These are phyloP conservation scores for Rhizophora mangle DNA, from an alignment of 345 rosid genomes.

Conservation along the genomic window DNA sequence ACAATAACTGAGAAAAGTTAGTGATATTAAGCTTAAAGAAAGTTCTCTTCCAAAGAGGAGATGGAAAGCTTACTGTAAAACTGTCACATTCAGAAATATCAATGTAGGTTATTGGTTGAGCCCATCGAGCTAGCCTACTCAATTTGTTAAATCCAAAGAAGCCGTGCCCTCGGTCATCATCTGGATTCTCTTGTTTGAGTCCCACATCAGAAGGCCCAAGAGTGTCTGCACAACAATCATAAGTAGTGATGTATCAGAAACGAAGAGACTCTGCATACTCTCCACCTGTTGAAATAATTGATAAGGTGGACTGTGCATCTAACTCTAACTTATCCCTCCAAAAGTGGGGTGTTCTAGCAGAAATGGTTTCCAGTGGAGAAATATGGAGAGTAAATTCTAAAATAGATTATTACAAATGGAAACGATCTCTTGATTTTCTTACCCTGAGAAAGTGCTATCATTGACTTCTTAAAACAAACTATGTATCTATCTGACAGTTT, in stretches of 20 bases:
- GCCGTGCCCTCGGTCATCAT: conserved; percentile 88
- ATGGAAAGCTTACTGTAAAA: conserved; percentile 53
- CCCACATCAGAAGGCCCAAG: conserved; percentile 80
- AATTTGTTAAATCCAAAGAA: conserved; percentile 47
- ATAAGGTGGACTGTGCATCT: neutral
- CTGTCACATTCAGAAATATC: conserved; percentile 63
- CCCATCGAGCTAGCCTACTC: conserved; percentile 71
- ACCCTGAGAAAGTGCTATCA: no score
- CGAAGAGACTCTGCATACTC: neutral
- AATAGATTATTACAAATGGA: no score
- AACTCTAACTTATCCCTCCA: neutral
- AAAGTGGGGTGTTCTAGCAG: neutral
- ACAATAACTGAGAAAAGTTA: neutral
- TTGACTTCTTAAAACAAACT: no score
- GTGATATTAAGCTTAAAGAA: neutral
- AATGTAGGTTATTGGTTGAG: conserved; percentile 84
- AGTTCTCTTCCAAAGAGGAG: neutral
- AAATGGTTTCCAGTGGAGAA: no score
- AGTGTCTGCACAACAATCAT: conserved; percentile 49
- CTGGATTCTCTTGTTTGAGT: conserved; percentile 56
- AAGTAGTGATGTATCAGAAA: conserved; percentile 3
- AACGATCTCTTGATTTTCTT: no score
- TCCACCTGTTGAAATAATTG: neutral
- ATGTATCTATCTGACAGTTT: no score
- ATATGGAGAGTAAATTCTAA: no score